phyloP scores from a whole-genome alignment of 768 basidiomycete genomes.

The Kwoniella botswanensis region DNA sequence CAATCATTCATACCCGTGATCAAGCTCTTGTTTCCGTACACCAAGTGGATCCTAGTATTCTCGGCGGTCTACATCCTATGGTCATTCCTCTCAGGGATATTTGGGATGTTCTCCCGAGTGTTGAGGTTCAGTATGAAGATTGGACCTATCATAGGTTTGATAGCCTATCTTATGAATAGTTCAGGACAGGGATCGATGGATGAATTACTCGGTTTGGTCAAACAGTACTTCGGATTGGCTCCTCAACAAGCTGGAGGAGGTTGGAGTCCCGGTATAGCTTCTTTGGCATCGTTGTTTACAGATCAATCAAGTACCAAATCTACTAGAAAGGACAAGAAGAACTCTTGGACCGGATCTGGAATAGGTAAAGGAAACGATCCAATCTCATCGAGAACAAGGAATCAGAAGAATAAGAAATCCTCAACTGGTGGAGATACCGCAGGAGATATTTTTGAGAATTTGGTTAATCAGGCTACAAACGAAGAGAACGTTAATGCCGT shows the following conservation, averaged over 20 bases:
- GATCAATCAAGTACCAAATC: constrained; percentile 3
- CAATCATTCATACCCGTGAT: constrained; percentile 39
- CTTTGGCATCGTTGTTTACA: constrained; percentile 33
- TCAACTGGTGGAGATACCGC: constrained; percentile 1
- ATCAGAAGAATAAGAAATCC: constrained; percentile 14
- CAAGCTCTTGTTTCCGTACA: constrained; percentile 33
- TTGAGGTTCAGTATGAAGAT: constrained; percentile 43
- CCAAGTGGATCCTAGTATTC: constrained; percentile 39
- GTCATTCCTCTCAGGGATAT: constrained; percentile 30
- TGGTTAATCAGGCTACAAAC: constrained; percentile 32
- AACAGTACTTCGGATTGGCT: constrained; percentile 36
- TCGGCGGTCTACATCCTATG: constrained; percentile 48
- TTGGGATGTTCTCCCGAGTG: constrained; percentile 47
- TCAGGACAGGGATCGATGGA: constrained; percentile 49
- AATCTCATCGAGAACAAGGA: constrained; percentile 29
- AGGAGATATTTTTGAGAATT: constrained; percentile 34
- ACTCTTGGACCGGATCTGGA: constrained; percentile 1
- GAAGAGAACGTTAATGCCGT: constrained; percentile 19
- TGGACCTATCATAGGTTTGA: constrained; percentile 46
- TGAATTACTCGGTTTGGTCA: constrained; percentile 39
- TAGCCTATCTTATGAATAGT: constrained; percentile 47
- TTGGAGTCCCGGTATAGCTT: constrained; percentile 32
- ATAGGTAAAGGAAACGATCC: constrained; percentile 16
- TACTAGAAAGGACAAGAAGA: neutral
- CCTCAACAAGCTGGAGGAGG: neutral